Conservation (phyloP, 192 early-diverging fungal genomes). For the Backusella parvicylindrica region DNA sequence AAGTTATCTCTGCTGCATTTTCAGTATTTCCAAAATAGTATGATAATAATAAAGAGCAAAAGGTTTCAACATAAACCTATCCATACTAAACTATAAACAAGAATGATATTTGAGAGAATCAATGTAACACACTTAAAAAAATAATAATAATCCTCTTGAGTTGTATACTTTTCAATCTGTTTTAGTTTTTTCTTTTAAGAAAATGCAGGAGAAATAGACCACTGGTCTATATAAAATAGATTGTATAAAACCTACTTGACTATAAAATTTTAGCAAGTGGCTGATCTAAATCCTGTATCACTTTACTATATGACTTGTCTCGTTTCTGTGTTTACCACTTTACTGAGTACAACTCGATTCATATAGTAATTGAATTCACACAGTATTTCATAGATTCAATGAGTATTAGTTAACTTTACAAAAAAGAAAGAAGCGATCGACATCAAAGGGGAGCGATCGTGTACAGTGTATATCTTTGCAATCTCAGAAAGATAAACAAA, state of each 20-base stretch:
- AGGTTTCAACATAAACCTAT: neutral
- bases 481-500: neutral
- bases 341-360: neutral
- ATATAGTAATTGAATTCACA: neutral
- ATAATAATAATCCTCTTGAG: neutral
- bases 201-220: neutral
- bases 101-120: slow-evolving; percentile 63
- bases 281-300: neutral
- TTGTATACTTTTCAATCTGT: neutral
- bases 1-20: neutral
- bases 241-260: neutral
- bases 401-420: neutral
- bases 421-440: neutral
- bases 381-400: neutral
- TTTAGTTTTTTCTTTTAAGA: neutral
- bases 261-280: neutral
- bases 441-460: neutral
- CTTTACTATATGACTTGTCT: neutral
- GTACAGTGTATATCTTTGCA: neutral
- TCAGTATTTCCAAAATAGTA: neutral
- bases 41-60: neutral
- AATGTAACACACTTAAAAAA: neutral
- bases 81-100: neutral
- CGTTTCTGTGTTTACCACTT: neutral
- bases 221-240: neutral